These are phyloP conservation scores for Mycena filopes DNA, from an alignment of 768 basidiomycete genomes.

Conservation along the genomic window DNA sequence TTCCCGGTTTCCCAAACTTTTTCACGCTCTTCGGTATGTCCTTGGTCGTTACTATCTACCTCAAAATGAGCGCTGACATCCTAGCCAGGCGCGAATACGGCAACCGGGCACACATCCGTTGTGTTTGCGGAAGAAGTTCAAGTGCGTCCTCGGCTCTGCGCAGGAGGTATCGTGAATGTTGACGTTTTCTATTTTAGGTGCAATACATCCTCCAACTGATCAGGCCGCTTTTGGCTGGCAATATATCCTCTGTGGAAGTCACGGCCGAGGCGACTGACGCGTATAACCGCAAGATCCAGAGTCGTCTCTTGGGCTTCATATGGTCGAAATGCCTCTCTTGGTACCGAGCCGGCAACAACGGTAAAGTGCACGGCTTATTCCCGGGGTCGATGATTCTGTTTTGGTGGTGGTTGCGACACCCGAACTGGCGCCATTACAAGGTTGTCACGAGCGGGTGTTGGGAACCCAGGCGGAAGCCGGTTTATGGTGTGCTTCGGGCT, in stretches of 20 bases:
- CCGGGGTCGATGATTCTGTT: conserved; percentile 45
- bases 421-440: conserved; percentile 47
- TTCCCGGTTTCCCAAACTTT: conserved; percentile 60
- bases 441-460: conserved; percentile 36
- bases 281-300: conserved; percentile 54
- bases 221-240: conserved; percentile 49
- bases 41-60: neutral
- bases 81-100: conserved; percentile 54
- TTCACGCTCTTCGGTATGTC: conserved; percentile 50
- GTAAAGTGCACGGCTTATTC: conserved; percentile 43
- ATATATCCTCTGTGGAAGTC: conserved; percentile 49
- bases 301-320: conserved; percentile 45
- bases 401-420: conserved; percentile 49
- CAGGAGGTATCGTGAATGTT: neutral
- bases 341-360: conserved; percentile 44
- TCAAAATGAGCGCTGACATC: neutral
- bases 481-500: neutral
- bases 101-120: conserved; percentile 56
- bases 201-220: conserved; percentile 55
- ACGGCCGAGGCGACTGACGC: conserved; percentile 45
- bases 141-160: conserved; percentile 36
- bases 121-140: conserved; percentile 56
- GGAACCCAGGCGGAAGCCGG: conserved; percentile 32
- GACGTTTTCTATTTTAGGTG: conserved; percentile 50
- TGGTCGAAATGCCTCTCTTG: conserved; percentile 49